Percentiles rank a stretch among this genome's conserved stretches.
Conservation (phyloP, 2,329 filamentous ascomycete genomes). For the Aureobasidium zeae region DNA sequence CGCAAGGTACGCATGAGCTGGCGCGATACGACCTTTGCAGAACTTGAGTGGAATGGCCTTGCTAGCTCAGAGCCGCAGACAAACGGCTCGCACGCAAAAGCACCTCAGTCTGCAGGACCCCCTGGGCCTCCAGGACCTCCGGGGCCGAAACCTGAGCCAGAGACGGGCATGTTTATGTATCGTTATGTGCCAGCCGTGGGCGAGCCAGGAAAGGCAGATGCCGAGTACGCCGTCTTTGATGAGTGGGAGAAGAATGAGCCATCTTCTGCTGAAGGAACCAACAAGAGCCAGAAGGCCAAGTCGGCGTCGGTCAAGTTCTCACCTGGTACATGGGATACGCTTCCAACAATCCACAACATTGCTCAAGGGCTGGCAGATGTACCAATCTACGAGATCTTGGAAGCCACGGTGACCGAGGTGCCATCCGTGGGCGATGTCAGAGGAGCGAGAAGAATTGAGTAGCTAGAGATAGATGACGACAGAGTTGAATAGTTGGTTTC, state of each 20-base stretch:
- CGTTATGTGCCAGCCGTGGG: constrained; percentile 50
- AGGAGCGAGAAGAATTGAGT: constrained; percentile 25
- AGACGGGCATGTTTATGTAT: constrained; percentile 46
- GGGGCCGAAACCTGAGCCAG: constrained; percentile 21
- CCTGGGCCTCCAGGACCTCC: constrained; percentile 2
- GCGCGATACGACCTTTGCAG: constrained; percentile 29
- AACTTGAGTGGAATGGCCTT: constrained; percentile 25
- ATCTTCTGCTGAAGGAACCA: constrained; percentile 24
- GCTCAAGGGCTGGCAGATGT: constrained; percentile 44
- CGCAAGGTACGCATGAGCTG: constrained; percentile 23
- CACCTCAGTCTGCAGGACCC: neutral
- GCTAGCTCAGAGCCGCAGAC: constrained; percentile 16
- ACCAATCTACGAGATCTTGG: constrained; percentile 48
- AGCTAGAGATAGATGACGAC: neutral
- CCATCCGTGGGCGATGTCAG: constrained; percentile 43
- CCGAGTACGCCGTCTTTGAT: constrained; percentile 43
- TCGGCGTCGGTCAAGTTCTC: constrained; percentile 42
- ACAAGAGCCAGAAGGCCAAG: constrained; percentile 23
- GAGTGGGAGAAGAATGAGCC: constrained; percentile 28
- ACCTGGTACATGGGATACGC: constrained; percentile 41
- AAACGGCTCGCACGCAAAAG: neutral
- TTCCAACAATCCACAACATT: constrained; percentile 55
- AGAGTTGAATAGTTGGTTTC: too few relatives aligned
- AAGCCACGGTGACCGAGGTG: constrained; percentile 48
- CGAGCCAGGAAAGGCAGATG: constrained; percentile 42